These are phyloP conservation scores for Fusarium azukiicola DNA, from an alignment of 2,329 filamentous ascomycete species.

Conservation along the genomic window DNA sequence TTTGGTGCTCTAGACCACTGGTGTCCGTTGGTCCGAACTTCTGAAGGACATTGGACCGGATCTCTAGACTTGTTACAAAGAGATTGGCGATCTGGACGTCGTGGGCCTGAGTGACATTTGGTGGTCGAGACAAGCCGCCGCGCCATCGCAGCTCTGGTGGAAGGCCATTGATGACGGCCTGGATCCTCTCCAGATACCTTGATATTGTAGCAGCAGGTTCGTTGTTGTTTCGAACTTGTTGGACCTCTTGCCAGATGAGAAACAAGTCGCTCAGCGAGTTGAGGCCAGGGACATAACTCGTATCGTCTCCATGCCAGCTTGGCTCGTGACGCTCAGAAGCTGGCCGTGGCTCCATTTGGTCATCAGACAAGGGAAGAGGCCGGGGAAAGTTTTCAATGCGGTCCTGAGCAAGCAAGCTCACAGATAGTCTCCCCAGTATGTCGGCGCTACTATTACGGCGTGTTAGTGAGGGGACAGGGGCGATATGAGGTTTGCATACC, in stretches of 20 bases:
- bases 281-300: slow-evolving; percentile 59
- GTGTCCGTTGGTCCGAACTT: slow-evolving; percentile 49
- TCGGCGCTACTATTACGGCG: slow-evolving; percentile 51
- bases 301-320: slow-evolving; percentile 59
- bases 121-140: slow-evolving; percentile 58
- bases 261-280: slow-evolving; percentile 60
- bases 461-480: neutral
- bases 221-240: slow-evolving; percentile 32
- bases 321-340: slow-evolving; percentile 12
- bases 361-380: slow-evolving; percentile 55
- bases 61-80: slow-evolving; percentile 61
- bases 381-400: slow-evolving; percentile 46
- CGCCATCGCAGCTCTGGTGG: slow-evolving; percentile 61
- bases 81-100: slow-evolving; percentile 63
- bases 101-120: slow-evolving; percentile 57
- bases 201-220: slow-evolving; percentile 35
- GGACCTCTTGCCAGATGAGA: slow-evolving; percentile 58
- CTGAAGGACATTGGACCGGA: slow-evolving; percentile 62
- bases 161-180: slow-evolving; percentile 57
- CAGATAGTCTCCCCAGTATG: slow-evolving; percentile 54
- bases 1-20: slow-evolving; percentile 53
- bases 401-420: slow-evolving; percentile 53
- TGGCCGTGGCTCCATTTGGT: slow-evolving; percentile 54
- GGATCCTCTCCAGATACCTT: slow-evolving; percentile 49
- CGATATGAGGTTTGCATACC: slow-evolving; percentile 42